These are phyloP conservation scores for Solanum megistacrolobum DNA, from an alignment of 257 asterid species.

Conservation along the genomic window DNA sequence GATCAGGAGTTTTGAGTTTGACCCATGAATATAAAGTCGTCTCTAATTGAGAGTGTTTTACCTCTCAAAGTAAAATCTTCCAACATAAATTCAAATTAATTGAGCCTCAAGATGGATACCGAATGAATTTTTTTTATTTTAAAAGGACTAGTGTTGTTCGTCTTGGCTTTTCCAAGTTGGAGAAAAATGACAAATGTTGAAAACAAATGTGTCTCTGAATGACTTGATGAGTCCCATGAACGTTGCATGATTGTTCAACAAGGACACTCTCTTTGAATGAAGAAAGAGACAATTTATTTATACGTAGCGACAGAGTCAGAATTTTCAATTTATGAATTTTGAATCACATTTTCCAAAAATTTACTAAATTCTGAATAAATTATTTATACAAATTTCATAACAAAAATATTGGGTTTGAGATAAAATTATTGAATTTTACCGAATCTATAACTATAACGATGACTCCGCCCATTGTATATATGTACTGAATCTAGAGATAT, in stretches of 20 bases:
- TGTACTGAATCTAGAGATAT: not conserved
- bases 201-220: not conserved
- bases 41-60: too few relatives aligned
- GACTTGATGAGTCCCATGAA: not conserved
- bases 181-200: not conserved
- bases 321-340: not conserved
- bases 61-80: not conserved
- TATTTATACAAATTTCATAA: not conserved
- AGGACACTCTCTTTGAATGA: not conserved
- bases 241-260: not conserved
- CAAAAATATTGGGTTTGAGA: not conserved
- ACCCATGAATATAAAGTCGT: too few relatives aligned
- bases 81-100: not conserved
- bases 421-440: not conserved
- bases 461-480: not conserved
- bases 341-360: not conserved
- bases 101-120: fast-evolving
- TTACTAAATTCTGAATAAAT: not conserved
- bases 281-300: not conserved
- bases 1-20: too few relatives aligned
- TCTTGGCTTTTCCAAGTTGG: not conserved
- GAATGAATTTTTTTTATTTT: too few relatives aligned
- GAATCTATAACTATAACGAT: not conserved
- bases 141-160: not conserved
- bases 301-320: fast-evolving